phyloP scores from a whole-genome alignment of 225 moss, liverwort and hornwort species.

The Climacium dendroides region DNA sequence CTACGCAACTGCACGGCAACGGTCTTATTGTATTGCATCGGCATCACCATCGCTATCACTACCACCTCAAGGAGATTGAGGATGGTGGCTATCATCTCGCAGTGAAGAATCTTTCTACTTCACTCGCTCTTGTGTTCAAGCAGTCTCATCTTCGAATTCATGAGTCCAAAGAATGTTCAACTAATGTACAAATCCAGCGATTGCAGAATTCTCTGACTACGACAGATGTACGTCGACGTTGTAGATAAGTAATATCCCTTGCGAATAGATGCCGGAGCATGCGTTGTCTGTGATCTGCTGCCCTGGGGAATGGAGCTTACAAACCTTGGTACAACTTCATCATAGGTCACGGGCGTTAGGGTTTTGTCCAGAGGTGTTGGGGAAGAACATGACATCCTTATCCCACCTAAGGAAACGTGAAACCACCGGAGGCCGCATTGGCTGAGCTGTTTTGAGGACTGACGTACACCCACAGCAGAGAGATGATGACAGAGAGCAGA shows the following conservation, averaged over 20 bases:
- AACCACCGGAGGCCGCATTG: slow-evolving; percentile 16
- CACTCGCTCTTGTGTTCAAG: neutral
- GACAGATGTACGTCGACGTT: neutral
- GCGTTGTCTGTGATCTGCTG: neutral
- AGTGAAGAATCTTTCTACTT: neutral
- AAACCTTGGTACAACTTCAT: neutral
- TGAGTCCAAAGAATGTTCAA: slow-evolving; percentile 42
- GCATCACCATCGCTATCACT: slow-evolving; percentile 6
- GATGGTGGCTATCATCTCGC: neutral
- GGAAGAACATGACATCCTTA: neutral
- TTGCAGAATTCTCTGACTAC: neutral
- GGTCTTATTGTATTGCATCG: slow-evolving; percentile 16
- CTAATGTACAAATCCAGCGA: slow-evolving; percentile 37
- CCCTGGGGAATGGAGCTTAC: neutral
- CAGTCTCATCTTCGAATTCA: slow-evolving; percentile 12
- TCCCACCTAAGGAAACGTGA: slow-evolving; percentile 48
- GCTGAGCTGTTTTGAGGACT: slow-evolving; percentile 27
- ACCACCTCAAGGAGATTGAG: slow-evolving; percentile 4
- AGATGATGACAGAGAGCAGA: slow-evolving; percentile 77
- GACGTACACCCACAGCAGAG: slow-evolving; percentile 77
- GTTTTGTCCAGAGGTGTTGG: neutral
- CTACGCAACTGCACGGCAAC: neutral
- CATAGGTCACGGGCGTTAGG: neutral
- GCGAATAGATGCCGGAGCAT: neutral
- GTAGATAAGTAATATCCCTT: neutral